phyloP scores from a whole-genome alignment of 1,139 yeast genomes.

The Tardiomyces depauwii region DNA sequence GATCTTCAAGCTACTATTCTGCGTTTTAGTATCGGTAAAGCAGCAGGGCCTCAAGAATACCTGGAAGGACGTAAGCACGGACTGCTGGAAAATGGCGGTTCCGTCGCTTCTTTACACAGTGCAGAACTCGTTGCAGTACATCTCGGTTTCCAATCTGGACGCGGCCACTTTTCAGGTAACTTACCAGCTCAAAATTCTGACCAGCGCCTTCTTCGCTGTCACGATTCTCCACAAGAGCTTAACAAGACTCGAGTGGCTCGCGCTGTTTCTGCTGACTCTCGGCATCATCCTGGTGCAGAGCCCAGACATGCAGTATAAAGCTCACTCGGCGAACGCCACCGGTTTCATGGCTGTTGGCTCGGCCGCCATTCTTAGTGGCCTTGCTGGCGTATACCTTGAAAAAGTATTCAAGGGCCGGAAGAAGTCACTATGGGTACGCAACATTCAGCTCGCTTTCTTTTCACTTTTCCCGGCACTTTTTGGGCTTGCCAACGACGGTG shows the following conservation, averaged over 20 bases:
- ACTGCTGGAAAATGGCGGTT: constrained; percentile 31
- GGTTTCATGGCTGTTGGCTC: constrained; percentile 29
- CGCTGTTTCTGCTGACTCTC: constrained; percentile 26
- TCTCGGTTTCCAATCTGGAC: constrained; percentile 31
- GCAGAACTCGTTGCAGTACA: constrained; percentile 31
- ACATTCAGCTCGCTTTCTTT: constrained; percentile 30
- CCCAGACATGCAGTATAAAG: constrained; percentile 19
- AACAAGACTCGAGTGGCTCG: constrained; percentile 25
- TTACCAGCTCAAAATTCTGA: constrained; percentile 31
- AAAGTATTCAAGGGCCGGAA: constrained; percentile 30
- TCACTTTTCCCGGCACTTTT: constrained; percentile 31
- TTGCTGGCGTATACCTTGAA: constrained; percentile 34
- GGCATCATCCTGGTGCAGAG: constrained; percentile 33
- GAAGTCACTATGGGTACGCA: constrained; percentile 29
- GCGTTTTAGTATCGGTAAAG: constrained; percentile 17
- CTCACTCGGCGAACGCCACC: constrained; percentile 7
- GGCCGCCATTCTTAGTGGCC: constrained; percentile 30
- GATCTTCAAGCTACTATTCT: constrained; percentile 26
- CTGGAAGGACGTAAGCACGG: constrained; percentile 22
- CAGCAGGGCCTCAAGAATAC: constrained; percentile 18
- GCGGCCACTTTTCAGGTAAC: constrained; percentile 35
- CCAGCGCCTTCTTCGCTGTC: constrained; percentile 34
- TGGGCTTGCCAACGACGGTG: constrained; percentile 29
- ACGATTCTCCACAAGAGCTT: constrained; percentile 27
- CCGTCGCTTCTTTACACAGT: constrained; percentile 32